phyloP scores from a whole-genome alignment of 75 land plant species.

The Sequoiadendron giganteum region DNA sequence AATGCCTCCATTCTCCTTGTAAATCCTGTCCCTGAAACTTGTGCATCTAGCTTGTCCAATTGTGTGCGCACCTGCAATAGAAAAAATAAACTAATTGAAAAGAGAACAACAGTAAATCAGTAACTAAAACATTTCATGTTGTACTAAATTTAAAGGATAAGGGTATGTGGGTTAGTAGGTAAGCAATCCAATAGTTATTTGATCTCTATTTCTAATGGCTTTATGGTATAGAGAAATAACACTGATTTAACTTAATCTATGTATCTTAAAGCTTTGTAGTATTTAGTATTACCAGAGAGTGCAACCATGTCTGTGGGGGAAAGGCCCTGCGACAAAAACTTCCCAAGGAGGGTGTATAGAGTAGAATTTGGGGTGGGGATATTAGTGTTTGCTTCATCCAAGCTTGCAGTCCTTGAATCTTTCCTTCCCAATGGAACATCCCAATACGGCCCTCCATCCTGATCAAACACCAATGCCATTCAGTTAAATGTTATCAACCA shows the following conservation, averaged over 20 bases:
- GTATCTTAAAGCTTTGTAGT: too few species aligned
- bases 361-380: constrained; percentile 45
- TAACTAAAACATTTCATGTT: too few species aligned
- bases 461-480: too few species aligned
- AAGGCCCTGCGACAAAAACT: constrained; percentile 49
- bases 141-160: too few species aligned
- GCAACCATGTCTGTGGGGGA: constrained; percentile 67
- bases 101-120: too few species aligned
- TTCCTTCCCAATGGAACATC: constrained; percentile 69
- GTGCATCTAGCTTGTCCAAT: constrained; percentile 77
- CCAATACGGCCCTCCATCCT: constrained; percentile 81
- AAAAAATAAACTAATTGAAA: not conserved
- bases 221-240: too few species aligned
- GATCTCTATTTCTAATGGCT: too few species aligned
- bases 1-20: constrained; percentile 26
- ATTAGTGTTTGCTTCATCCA: constrained; percentile 39
- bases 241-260: too few species aligned
- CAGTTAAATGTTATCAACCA: too few species aligned
- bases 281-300: constrained; percentile 36
- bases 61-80: constrained; percentile 70
- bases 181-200: too few species aligned
- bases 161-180: too few species aligned
- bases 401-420: constrained; percentile 20
- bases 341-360: constrained; percentile 19
- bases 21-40: constrained; percentile 56